These are phyloP conservation scores for Tephrocybe sp. DNA, from an alignment of 768 basidiomycete genomes.

Conservation along the genomic window DNA sequence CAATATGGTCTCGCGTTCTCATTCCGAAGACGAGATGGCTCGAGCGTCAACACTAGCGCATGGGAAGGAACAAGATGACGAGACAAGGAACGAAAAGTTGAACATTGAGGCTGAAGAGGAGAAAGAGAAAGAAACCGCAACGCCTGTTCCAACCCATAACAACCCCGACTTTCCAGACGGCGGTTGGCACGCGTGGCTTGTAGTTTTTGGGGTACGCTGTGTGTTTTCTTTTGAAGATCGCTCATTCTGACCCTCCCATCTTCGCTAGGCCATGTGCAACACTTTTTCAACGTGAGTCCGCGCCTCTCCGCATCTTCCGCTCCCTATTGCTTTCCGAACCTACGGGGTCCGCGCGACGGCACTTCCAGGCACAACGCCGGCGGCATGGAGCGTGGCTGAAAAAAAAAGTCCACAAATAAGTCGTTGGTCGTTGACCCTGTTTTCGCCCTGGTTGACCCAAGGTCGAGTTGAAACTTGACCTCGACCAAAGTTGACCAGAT, in stretches of 20 bases:
- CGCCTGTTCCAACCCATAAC: neutral
- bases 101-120: neutral
- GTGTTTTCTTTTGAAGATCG: neutral
- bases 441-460: too few relatives aligned
- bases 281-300: constrained; percentile 45
- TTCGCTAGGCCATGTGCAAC: constrained; percentile 45
- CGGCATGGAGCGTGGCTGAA: too few relatives aligned
- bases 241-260: neutral
- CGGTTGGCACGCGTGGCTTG: constrained; percentile 43
- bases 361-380: constrained; percentile 6
- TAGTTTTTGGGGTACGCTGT: constrained; percentile 41
- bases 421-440: too few relatives aligned
- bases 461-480: too few relatives aligned
- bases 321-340: too few relatives aligned
- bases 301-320: neutral
- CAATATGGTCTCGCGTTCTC: neutral
- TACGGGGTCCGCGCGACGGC: neutral
- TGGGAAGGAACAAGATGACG: neutral
- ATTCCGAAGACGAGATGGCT: constrained; percentile 5
- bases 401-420: too few relatives aligned
- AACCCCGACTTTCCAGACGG: constrained; percentile 38
- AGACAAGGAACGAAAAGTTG: neutral
- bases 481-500: too few relatives aligned
- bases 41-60: neutral
- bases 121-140: neutral